Conservation (phyloP, 2,329 filamentous ascomycete genomes). For the Raffaelea arxii region DNA sequence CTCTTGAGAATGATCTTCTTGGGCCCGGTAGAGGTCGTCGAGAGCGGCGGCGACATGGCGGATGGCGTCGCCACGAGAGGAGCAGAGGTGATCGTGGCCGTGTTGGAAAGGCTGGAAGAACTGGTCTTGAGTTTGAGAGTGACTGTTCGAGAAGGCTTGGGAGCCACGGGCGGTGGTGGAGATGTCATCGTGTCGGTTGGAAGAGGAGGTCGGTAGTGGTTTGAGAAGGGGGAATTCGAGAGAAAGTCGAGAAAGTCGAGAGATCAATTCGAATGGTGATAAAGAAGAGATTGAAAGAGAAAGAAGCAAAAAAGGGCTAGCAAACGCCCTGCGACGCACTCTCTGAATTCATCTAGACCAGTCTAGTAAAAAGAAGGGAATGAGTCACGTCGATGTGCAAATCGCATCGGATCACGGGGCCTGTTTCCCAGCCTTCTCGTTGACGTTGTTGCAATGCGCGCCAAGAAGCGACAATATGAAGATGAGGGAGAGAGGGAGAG, state of each 20-base stretch:
- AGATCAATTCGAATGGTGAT: too few relatives aligned
- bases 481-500: neutral
- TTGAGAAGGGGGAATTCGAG: neutral
- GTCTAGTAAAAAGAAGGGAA: neutral
- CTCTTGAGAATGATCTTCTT: constrained; percentile 18
- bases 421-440: neutral
- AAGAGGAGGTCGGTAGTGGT: too few relatives aligned
- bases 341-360: neutral
- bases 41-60: constrained; percentile 13
- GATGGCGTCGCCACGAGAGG: constrained; percentile 8
- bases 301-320: neutral
- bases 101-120: neutral
- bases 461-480: too few relatives aligned
- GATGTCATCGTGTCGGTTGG: constrained; percentile 9
- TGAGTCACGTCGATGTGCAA: too few relatives aligned
- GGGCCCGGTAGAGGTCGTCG: constrained; percentile 11
- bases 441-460: neutral
- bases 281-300: neutral
- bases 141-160: constrained; percentile 9
- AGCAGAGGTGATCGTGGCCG: constrained; percentile 6
- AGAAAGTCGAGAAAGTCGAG: too few relatives aligned
- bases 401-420: too few relatives aligned
- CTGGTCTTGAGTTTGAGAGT: constrained; percentile 12
- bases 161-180: constrained; percentile 6
- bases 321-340: neutral